phyloP scores from a whole-genome alignment of 805 yeast genomes.

The Teunomyces funiuensis region DNA sequence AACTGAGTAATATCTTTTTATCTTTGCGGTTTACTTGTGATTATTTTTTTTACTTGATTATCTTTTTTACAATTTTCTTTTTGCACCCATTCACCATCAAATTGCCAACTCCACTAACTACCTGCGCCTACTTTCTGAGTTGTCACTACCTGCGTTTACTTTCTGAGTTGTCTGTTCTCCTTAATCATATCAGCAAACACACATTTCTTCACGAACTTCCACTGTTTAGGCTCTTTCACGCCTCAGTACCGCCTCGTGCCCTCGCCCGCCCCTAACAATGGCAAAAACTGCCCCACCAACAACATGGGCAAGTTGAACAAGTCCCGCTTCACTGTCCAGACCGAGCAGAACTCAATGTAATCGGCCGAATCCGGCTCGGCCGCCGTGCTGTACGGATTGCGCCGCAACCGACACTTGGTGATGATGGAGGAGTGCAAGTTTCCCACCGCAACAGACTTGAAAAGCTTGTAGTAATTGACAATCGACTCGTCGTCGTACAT shows the following conservation, averaged over 20 bases:
- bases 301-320: conserved; percentile 83
- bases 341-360: conserved; percentile 65
- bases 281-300: conserved; percentile 78
- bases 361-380: conserved; percentile 17
- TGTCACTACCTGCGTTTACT: not conserved
- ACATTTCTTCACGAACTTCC: too few species aligned
- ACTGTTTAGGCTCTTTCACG: too few species aligned
- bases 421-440: conserved; percentile 53
- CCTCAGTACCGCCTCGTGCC: conserved; percentile 31
- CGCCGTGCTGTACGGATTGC: conserved; percentile 22
- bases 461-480: conserved; percentile 66
- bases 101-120: too few species aligned
- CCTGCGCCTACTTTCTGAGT: too few species aligned
- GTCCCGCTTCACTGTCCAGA: conserved; percentile 85
- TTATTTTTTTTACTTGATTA: too few species aligned
- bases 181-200: too few species aligned
- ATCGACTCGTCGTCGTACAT: conserved; percentile 77
- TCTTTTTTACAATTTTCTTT: too few species aligned
- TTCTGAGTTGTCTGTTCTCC: too few species aligned
- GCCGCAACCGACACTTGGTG: conserved; percentile 50
- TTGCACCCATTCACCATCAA: too few species aligned
- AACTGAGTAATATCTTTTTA: too few species aligned
- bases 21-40: too few species aligned
- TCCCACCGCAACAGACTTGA: conserved; percentile 72
- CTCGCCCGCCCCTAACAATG: conserved; percentile 48